These are phyloP conservation scores for Coniophora puteana DNA, from an alignment of 1,284 basidiomycete genomes.

Conservation along the genomic window DNA sequence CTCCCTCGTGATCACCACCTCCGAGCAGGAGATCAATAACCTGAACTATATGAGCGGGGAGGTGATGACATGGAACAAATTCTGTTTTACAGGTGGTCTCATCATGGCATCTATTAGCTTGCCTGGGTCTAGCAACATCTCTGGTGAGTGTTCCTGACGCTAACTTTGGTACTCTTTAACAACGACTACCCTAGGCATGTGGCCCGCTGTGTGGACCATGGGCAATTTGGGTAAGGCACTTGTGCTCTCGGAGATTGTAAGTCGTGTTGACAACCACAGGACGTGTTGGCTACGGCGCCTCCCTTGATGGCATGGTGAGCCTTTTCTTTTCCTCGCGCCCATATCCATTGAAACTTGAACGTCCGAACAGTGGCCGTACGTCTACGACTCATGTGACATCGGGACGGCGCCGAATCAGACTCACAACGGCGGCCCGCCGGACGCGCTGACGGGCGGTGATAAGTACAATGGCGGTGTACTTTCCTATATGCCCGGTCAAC, in stretches of 20 bases:
- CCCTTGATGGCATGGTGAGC: slow-evolving; percentile 53
- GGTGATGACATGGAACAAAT: slow-evolving; percentile 84
- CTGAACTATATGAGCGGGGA: slow-evolving; percentile 74
- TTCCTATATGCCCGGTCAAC: slow-evolving; percentile 60
- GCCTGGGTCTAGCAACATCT: slow-evolving; percentile 64
- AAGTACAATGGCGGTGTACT: slow-evolving; percentile 30
- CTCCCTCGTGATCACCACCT: slow-evolving; percentile 76
- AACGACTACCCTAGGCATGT: slow-evolving; percentile 18
- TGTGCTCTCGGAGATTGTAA: background rate
- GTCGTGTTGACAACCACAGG: slow-evolving; percentile 15
- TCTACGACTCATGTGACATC: slow-evolving; percentile 53
- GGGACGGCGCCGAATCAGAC: slow-evolving; percentile 58
- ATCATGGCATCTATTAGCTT: slow-evolving; percentile 73
- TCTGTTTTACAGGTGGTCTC: slow-evolving; percentile 90
- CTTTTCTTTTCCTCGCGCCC: background rate
- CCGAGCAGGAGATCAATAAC: slow-evolving; percentile 61
- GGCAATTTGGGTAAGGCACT: slow-evolving; percentile 49
- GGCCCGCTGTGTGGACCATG: slow-evolving; percentile 54
- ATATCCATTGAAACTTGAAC: background rate
- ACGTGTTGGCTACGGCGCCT: slow-evolving; percentile 61
- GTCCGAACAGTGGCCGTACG: slow-evolving; percentile 38
- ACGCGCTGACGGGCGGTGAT: slow-evolving; percentile 39
- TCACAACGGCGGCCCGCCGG: slow-evolving; percentile 31
- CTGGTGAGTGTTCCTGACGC: slow-evolving; percentile 49
- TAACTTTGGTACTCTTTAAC: slow-evolving; percentile 24